Evolutionary conservation across 345 rosid species (phyloP).

Genomic region (Turnera subulata): DNA sequence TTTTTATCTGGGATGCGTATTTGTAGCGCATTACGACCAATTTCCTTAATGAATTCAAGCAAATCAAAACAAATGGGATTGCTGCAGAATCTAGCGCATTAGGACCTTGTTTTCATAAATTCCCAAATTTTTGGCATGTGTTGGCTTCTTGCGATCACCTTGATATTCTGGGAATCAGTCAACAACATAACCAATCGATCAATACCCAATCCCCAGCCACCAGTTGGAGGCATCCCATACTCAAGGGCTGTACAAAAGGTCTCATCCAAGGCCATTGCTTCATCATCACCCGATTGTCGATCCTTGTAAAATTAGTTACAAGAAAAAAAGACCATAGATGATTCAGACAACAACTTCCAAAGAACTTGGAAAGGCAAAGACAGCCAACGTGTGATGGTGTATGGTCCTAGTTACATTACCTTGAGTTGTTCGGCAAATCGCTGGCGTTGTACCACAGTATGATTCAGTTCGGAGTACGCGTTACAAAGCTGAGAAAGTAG

Average conservation of each 20-base stretch:
- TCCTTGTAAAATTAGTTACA: no score
- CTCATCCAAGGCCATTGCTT: conserved; percentile 97
- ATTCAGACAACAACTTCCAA: not conserved
- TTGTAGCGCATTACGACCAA: no score
- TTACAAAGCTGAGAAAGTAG: conserved; percentile 60
- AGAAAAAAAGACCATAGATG: not conserved
- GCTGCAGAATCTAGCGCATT: no score
- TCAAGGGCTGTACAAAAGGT: conserved; percentile 84
- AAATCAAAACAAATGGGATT: no score
- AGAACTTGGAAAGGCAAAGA: not conserved
- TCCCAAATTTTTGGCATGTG: no score
- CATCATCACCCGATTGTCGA: conserved; percentile 93
- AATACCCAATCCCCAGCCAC: conserved; percentile 95
- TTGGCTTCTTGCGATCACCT: no score
- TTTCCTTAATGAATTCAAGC: no score
- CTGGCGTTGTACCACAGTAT: conserved; percentile 91
- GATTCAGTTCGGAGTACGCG: conserved; percentile 95
- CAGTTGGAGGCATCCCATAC: conserved; percentile 91
- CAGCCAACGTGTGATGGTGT: no score
- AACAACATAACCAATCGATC: conserved; percentile 86
- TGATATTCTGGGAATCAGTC: conserved; percentile 92
- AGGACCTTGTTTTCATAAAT: no score
- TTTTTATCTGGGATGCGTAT: no score
- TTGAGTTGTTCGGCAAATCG: conserved; percentile 92
- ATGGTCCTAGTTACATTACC: no score